These are phyloP conservation scores for Camelina sativa DNA, from an alignment of 345 rosid species.

Conservation along the genomic window DNA sequence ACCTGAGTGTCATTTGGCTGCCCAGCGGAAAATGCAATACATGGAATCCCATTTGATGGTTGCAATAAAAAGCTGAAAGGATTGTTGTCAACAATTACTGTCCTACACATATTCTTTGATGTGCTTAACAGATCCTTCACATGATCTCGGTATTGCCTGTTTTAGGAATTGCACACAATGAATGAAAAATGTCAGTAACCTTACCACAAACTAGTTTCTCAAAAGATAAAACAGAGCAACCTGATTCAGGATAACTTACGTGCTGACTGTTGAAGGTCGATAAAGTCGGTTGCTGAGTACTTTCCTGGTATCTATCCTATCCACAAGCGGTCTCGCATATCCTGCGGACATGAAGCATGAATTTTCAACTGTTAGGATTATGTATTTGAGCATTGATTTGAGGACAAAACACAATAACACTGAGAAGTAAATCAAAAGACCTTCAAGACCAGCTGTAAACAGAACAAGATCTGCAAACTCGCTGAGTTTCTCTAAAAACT, in stretches of 20 bases:
- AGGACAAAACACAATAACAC: not conserved
- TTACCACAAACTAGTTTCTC: not conserved
- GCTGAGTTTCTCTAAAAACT: constrained; percentile 71
- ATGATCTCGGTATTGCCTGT: constrained; percentile 82
- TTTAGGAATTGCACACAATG: not conserved
- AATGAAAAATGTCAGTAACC: not conserved
- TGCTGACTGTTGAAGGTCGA: constrained; percentile 93
- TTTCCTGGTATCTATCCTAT: constrained; percentile 74
- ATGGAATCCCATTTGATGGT: constrained; percentile 95
- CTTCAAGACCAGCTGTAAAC: constrained; percentile 97
- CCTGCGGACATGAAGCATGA: constrained; percentile 50
- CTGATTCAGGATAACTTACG: constrained; percentile 58
- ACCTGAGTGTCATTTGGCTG: constrained; percentile 86
- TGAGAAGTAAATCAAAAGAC: constrained; percentile 48
- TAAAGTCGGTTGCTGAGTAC: constrained; percentile 77
- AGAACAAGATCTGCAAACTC: constrained; percentile 84
- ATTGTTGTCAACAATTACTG: constrained; percentile 92
- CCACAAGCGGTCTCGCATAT: constrained; percentile 96
- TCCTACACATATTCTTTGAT: constrained; percentile 73
- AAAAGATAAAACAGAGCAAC: constrained; percentile 8
- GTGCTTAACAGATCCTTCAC: constrained; percentile 88
- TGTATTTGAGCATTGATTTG: constrained; percentile 1
- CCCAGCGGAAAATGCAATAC: constrained; percentile 87
- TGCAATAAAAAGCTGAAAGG: constrained; percentile 97
- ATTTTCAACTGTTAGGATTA: constrained; percentile 4